Percentiles rank a stretch among this genome's conserved stretches.
Evolutionary conservation across 306 rosid species (phyloP).

Genomic region (Gleditsia sinensis): DNA sequence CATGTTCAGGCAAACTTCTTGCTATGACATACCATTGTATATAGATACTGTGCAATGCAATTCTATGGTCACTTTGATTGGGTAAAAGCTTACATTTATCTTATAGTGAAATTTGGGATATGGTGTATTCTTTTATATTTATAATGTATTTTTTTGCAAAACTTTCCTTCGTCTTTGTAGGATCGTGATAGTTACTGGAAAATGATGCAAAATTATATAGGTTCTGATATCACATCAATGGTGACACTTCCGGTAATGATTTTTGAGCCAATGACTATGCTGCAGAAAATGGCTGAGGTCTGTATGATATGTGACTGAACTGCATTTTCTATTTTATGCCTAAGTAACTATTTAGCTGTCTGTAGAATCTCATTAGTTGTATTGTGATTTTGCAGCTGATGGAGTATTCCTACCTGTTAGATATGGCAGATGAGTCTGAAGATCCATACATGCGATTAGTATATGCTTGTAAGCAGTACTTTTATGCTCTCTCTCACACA

Average conservation of each 20-base stretch:
- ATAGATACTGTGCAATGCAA: conserved; percentile 10
- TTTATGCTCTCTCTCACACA: background rate
- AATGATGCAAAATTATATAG: conserved; percentile 94
- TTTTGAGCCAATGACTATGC: conserved; percentile 97
- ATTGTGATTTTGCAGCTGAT: conserved; percentile 61
- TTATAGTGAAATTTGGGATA: background rate
- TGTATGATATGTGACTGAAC: conserved; percentile 31
- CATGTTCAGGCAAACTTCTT: conserved; percentile 10
- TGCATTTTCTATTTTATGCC: conserved; percentile 5
- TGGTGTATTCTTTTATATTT: background rate
- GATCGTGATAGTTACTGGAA: conserved; percentile 95
- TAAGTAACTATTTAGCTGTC: conserved; percentile 16
- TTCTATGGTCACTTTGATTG: conserved; percentile 1
- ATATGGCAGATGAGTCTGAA: conserved; percentile 85
- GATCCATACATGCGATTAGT: conserved; percentile 91
- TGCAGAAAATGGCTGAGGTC: conserved; percentile 97
- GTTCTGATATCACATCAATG: conserved; percentile 91
- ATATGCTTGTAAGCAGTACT: conserved; percentile 67
- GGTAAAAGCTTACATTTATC: background rate
- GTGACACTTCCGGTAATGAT: conserved; percentile 94
- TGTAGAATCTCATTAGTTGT: conserved; percentile 18
- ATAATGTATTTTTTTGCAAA: conserved; percentile 10
- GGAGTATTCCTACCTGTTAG: conserved; percentile 90
- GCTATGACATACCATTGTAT: background rate
- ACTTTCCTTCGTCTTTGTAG: conserved; percentile 41